Evolutionary conservation across 2,329 filamentous ascomycete genomes (phyloP).

Genomic region (Alternaria burnsii): DNA sequence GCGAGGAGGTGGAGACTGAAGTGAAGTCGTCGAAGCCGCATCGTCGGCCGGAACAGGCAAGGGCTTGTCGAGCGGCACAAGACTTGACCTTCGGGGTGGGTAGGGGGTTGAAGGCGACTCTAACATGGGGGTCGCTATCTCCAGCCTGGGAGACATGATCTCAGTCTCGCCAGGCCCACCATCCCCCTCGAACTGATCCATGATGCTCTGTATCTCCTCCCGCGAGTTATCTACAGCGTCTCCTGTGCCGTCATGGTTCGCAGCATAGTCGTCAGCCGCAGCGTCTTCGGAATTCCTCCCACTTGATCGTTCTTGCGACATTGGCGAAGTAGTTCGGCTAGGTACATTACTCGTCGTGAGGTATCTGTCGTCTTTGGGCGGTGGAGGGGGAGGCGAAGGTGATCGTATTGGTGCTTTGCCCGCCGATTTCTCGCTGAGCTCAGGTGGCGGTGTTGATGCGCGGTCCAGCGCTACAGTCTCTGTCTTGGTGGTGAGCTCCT

Average conservation of each 20-base stretch:
- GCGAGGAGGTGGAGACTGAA: conserved; percentile 46
- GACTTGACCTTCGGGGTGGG: conserved; percentile 84
- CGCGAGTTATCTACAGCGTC: conserved; percentile 67
- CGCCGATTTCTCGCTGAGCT: conserved; percentile 31
- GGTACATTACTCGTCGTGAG: conserved; percentile 53
- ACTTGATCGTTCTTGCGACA: conserved; percentile 50
- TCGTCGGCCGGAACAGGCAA: conserved; percentile 40
- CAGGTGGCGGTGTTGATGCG: conserved; percentile 33
- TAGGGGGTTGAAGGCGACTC: conserved; percentile 69
- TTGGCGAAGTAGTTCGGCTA: conserved; percentile 48
- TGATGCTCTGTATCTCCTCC: conserved; percentile 94
- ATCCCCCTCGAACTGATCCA: conserved; percentile 88
- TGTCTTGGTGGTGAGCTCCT: conserved; percentile 31
- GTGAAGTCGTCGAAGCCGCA: conserved; percentile 28
- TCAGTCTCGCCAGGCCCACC: conserved; percentile 78
- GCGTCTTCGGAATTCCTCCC: conserved; percentile 49
- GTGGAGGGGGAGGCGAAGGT: conserved; percentile 57
- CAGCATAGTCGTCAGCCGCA: conserved; percentile 56
- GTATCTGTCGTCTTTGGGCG: conserved; percentile 62
- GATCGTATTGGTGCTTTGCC: conserved; percentile 44
- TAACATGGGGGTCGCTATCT: conserved; percentile 81
- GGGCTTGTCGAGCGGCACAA: conserved; percentile 71
- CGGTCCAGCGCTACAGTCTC: conserved; percentile 17
- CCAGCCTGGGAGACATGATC: conserved; percentile 89
- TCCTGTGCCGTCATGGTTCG: conserved; percentile 53